Conservation (phyloP, 768 basidiomycete species). For the Kwoniella sp. region DNA sequence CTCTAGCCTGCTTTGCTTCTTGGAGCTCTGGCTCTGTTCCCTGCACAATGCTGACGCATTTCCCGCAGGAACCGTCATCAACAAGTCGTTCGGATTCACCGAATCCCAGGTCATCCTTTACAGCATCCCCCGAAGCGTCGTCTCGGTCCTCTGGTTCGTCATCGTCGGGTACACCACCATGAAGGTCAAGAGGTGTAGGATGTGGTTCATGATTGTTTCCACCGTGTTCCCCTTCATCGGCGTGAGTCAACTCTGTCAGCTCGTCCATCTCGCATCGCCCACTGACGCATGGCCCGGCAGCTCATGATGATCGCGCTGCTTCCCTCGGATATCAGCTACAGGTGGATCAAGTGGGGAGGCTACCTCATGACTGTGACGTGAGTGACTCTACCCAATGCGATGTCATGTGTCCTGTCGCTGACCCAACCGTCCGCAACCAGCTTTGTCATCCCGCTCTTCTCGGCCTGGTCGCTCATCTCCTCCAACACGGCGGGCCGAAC, state of each 20-base stretch:
- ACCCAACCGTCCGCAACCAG: neutral
- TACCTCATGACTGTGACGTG: conserved; percentile 24
- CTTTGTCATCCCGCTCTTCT: conserved; percentile 19
- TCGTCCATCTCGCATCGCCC: conserved; percentile 1
- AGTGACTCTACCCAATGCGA: conserved; percentile 2
- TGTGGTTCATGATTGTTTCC: conserved; percentile 8
- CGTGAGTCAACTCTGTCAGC: neutral
- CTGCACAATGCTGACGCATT: too few species aligned
- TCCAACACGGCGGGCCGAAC: conserved; percentile 32
- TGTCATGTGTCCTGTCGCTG: neutral
- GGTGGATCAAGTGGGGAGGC: conserved; percentile 14
- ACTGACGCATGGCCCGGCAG: neutral
- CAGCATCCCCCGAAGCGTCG: conserved; percentile 7
- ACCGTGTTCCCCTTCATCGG: conserved; percentile 1
- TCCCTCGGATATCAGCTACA: conserved; percentile 1
- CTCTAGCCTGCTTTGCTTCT: too few species aligned
- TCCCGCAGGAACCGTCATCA: conserved; percentile 8
- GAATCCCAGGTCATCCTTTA: conserved; percentile 23
- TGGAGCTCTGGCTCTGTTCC: too few species aligned
- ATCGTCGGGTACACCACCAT: conserved; percentile 1
- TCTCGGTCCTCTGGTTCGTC: conserved; percentile 10
- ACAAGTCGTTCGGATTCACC: conserved; percentile 7
- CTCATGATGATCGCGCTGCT: conserved; percentile 14
- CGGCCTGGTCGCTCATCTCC: conserved; percentile 26
- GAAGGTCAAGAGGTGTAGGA: conserved; percentile 2